These are phyloP conservation scores for Coprinellus micaceus DNA, from an alignment of 768 basidiomycete genomes.

Conservation along the genomic window DNA sequence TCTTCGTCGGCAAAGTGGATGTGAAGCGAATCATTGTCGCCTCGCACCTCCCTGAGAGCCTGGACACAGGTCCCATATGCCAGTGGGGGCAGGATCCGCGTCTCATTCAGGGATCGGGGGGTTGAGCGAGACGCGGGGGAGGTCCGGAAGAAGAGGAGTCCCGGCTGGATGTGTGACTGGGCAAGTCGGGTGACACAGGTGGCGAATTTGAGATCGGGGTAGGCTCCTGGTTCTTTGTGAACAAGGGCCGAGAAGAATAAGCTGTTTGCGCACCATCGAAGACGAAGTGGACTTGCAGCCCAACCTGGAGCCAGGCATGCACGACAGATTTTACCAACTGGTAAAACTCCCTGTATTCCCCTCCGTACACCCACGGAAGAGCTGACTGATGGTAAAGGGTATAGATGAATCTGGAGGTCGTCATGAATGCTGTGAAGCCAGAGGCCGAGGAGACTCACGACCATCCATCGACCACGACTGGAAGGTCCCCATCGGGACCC, in stretches of 20 bases:
- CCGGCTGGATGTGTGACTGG: conserved; percentile 55
- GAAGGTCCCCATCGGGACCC: conserved; percentile 25
- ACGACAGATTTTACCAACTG: conserved; percentile 48
- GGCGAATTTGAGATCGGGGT: conserved; percentile 67
- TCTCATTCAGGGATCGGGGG: conserved; percentile 67
- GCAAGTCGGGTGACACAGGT: conserved; percentile 59
- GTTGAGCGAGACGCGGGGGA: conserved; percentile 60
- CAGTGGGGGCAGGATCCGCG: conserved; percentile 72
- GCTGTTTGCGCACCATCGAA: conserved; percentile 64
- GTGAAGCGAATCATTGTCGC: conserved; percentile 36
- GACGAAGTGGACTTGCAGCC: conserved; percentile 66
- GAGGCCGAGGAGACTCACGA: conserved; percentile 56
- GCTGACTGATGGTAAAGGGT: conserved; percentile 54
- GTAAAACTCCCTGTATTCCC: conserved; percentile 64
- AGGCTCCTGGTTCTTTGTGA: conserved; percentile 48
- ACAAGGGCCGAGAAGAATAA: conserved; percentile 9
- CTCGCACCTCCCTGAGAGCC: conserved; percentile 41
- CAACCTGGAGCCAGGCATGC: conserved; percentile 64
- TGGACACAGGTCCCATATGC: conserved; percentile 54
- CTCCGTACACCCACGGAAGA: conserved; percentile 84
- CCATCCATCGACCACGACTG: conserved; percentile 79
- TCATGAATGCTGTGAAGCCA: conserved; percentile 9
- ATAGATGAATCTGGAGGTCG: conserved; percentile 65
- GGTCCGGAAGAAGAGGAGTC: conserved; percentile 78
- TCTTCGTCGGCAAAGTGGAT: conserved; percentile 78